These are phyloP conservation scores for Penicillium sp. DNA, from an alignment of 2,329 filamentous ascomycete genomes.

Conservation along the genomic window DNA sequence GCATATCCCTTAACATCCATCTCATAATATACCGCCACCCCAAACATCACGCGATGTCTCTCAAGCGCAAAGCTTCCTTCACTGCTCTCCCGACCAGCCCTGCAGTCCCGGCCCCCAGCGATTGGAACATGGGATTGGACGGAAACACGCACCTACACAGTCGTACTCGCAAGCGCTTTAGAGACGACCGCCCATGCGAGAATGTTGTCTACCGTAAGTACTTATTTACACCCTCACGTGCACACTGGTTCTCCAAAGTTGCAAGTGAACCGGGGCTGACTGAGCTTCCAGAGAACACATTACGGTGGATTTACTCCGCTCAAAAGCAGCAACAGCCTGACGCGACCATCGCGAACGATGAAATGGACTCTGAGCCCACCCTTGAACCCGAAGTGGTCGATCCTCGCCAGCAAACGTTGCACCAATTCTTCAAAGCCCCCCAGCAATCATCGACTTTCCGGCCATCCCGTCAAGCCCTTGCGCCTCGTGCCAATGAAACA, in stretches of 20 bases:
- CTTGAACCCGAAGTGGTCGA: constrained; percentile 33
- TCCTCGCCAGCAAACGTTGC: constrained; percentile 43
- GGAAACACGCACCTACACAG: constrained; percentile 51
- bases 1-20: not conserved
- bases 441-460: constrained; percentile 18
- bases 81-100: constrained; percentile 44
- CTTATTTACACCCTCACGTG: not conserved
- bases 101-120: constrained; percentile 16
- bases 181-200: constrained; percentile 61
- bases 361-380: constrained; percentile 26
- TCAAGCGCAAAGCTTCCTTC: constrained; percentile 62
- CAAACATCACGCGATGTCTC: constrained; percentile 45
- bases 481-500: constrained; percentile 25
- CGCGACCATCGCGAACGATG: constrained; percentile 21
- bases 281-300: constrained; percentile 40
- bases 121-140: constrained; percentile 32
- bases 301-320: constrained; percentile 45
- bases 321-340: constrained; percentile 33
- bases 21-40: not conserved
- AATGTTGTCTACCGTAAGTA: constrained; percentile 56
- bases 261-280: constrained; percentile 18
- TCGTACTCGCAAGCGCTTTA: constrained; percentile 61
- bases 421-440: constrained; percentile 41
- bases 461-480: constrained; percentile 23
- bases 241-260: not conserved